Percentiles rank a stretch among this genome's conserved stretches.
phyloP scores from a whole-genome alignment of 495 filamentous ascomycete genomes.

The Xylaria scruposa region DNA sequence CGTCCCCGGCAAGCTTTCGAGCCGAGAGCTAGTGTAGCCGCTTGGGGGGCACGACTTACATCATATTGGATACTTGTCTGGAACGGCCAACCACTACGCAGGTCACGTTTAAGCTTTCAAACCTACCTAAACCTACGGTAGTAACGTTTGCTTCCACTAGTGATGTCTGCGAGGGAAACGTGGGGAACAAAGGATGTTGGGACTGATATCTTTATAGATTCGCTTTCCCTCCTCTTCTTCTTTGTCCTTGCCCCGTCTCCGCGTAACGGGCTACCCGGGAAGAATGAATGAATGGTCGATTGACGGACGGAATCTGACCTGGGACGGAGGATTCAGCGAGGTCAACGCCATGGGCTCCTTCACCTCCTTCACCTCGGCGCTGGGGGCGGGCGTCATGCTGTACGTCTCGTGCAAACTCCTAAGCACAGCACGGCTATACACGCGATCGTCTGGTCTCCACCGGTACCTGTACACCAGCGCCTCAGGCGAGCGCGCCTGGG shows the following conservation, averaged over 20 bases:
- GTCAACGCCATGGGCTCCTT: conserved; percentile 17
- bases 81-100: not conserved
- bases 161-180: not conserved
- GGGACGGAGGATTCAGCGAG: not conserved
- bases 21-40: conserved; percentile 23
- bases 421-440: conserved; percentile 21
- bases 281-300: not conserved
- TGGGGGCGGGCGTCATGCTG: conserved; percentile 20
- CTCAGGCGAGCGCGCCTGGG: conserved; percentile 49
- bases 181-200: not conserved
- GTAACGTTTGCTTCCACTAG: not conserved
- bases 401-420: conserved; percentile 20
- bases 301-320: not conserved
- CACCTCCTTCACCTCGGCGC: conserved; percentile 1
- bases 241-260: not conserved
- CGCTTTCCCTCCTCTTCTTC: not conserved
- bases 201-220: not conserved
- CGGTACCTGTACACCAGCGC: conserved; percentile 13
- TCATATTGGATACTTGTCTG: not conserved
- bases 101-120: not conserved
- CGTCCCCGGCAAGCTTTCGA: conserved; percentile 23
- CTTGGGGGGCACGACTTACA: conserved; percentile 10
- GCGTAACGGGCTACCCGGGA: not conserved
- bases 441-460: conserved; percentile 15
- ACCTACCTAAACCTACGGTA: not conserved